Evolutionary conservation across 495 filamentous ascomycete genomes (phyloP).

Genomic region (Diplogelasinospora grovesii): DNA sequence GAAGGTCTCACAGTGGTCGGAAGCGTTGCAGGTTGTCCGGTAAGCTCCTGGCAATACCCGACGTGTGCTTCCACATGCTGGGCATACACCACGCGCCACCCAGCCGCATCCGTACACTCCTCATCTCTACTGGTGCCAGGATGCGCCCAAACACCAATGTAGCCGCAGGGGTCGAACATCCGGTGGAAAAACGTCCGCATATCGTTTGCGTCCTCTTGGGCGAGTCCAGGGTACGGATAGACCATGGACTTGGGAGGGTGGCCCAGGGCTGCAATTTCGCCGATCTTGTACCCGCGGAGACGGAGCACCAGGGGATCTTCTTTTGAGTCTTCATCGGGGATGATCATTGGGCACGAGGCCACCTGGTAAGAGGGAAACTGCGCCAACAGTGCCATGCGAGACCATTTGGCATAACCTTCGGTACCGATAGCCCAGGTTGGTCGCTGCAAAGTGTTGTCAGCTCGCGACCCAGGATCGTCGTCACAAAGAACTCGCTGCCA

Average conservation of each 20-base stretch:
- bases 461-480: neutral
- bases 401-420: conserved; percentile 5
- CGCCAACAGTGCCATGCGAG: neutral
- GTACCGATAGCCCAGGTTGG: conserved; percentile 2
- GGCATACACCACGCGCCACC: neutral
- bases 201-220: neutral
- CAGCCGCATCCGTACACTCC: neutral
- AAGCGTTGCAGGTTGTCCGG: neutral
- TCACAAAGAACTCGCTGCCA: conserved; percentile 4
- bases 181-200: neutral
- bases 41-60: conserved; percentile 1
- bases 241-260: neutral
- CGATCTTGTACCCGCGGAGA: neutral
- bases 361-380: neutral
- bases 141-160: conserved; percentile 3
- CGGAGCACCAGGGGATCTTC: neutral
- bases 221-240: neutral
- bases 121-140: neutral
- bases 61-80: neutral
- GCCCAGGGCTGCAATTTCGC: neutral
- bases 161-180: neutral
- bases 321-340: neutral
- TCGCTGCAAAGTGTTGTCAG: neutral
- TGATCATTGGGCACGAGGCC: neutral
- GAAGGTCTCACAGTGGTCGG: too few relatives aligned